Evolutionary conservation across 2,329 filamentous ascomycete species (phyloP).

Genomic region (Penicillium sclerotigenum): DNA sequence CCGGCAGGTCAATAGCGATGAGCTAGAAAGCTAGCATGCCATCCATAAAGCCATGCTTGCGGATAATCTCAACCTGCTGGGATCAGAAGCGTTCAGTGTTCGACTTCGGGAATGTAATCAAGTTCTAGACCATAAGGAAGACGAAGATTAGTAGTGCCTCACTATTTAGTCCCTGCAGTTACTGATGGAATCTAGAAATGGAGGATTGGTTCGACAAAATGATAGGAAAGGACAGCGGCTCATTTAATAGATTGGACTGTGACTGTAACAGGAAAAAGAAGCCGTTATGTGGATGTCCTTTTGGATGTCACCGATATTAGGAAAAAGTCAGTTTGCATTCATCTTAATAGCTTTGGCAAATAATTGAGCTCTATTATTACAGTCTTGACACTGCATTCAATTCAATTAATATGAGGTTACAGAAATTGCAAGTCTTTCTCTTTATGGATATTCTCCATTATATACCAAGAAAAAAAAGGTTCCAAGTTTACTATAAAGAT

Average conservation of each 20-base stretch:
- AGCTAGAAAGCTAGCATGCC: background rate
- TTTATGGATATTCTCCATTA: background rate
- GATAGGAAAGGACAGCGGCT: too few species aligned
- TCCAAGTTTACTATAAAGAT: slow-evolving; percentile 1
- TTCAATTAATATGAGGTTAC: background rate
- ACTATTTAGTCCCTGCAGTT: too few species aligned
- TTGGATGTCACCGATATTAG: slow-evolving; percentile 9
- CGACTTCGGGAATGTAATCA: slow-evolving; percentile 8
- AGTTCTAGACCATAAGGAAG: too few species aligned
- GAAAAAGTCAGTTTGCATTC: background rate
- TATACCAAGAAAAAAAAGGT: background rate
- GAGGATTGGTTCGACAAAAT: too few species aligned
- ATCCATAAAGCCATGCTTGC: slow-evolving; percentile 3
- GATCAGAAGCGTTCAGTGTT: slow-evolving; percentile 7
- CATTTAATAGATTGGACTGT: too few species aligned
- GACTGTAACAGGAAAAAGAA: background rate
- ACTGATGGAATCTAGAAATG: too few species aligned
- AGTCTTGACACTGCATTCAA: background rate
- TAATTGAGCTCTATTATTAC: background rate
- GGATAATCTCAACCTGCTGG: slow-evolving; percentile 7
- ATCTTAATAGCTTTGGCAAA: background rate
- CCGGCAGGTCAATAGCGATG: slow-evolving; percentile 6
- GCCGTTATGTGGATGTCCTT: background rate
- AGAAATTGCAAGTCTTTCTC: background rate
- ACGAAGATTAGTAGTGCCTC: too few species aligned